Conservation (phyloP, 495 filamentous ascomycete genomes). For the Durotheca rogersii region DNA sequence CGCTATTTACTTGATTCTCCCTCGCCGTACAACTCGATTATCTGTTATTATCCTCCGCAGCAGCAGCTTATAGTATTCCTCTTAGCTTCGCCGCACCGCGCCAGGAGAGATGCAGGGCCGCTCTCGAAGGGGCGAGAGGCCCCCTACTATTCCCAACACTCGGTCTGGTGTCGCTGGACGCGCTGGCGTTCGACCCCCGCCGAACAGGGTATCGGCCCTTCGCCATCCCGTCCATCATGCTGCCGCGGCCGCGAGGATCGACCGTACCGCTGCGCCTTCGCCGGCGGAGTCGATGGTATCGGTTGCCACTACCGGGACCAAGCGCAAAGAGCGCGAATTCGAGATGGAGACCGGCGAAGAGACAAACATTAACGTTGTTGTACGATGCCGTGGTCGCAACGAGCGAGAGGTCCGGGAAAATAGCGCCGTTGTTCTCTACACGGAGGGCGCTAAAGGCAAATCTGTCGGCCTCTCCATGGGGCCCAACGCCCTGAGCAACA, state of each 20-base stretch:
- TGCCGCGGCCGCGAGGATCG: slow-evolving; percentile 36
- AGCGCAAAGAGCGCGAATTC: slow-evolving; percentile 82
- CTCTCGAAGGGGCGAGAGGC: slow-evolving; percentile 35
- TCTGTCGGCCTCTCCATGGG: slow-evolving; percentile 88
- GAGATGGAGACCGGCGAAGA: slow-evolving; percentile 72
- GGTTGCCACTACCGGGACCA: slow-evolving; percentile 54
- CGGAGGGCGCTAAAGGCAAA: slow-evolving; percentile 82
- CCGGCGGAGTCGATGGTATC: slow-evolving; percentile 65
- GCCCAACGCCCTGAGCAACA: slow-evolving; percentile 86
- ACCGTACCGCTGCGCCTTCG: slow-evolving; percentile 55
- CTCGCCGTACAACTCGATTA: slow-evolving; percentile 1
- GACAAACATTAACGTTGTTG: slow-evolving; percentile 96
- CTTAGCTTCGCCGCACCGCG: too few relatives aligned
- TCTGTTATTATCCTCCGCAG: slow-evolving; percentile 16
- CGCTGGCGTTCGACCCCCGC: slow-evolving; percentile 35
- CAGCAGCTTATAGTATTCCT: slow-evolving; percentile 19
- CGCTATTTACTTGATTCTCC: background rate
- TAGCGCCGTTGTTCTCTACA: slow-evolving; percentile 84
- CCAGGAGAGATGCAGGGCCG: slow-evolving; percentile 36
- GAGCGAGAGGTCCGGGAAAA: slow-evolving; percentile 91
- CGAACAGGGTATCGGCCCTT: slow-evolving; percentile 26
- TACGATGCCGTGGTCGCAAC: slow-evolving; percentile 88
- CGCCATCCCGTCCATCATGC: slow-evolving; percentile 29
- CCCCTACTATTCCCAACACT: slow-evolving; percentile 24
- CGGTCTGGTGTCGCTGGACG: slow-evolving; percentile 24